These are phyloP conservation scores for Marchantia polymorpha DNA, from an alignment of 225 moss, liverwort and hornwort species.

Conservation along the genomic window DNA sequence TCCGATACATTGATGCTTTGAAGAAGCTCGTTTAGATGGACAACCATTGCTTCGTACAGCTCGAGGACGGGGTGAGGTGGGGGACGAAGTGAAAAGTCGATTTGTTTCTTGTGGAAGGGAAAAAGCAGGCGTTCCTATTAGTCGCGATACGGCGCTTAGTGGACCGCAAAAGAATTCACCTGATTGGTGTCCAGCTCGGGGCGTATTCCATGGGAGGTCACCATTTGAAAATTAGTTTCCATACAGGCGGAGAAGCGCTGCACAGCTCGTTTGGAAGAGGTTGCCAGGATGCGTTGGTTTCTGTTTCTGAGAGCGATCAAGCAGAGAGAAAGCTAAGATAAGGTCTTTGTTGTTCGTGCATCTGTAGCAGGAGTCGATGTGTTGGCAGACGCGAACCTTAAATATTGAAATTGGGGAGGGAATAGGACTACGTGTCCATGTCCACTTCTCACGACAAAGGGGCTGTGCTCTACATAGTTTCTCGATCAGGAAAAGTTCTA, in stretches of 20 bases:
- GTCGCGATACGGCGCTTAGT: not conserved
- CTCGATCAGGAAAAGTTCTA: constrained; percentile 46
- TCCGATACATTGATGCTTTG: not conserved
- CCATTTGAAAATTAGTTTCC: not conserved
- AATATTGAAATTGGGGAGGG: not conserved
- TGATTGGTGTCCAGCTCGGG: too few relatives aligned
- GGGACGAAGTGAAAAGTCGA: not conserved
- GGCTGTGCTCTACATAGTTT: constrained; percentile 45
- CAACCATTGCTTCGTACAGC: not conserved
- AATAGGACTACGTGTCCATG: constrained; percentile 35
- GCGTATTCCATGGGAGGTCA: not conserved
- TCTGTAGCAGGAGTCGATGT: constrained; percentile 4
- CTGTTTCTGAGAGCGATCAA: too few relatives aligned
- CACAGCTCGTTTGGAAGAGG: not conserved
- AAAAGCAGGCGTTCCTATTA: not conserved
- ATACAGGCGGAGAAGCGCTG: not conserved
- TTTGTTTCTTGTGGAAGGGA: not conserved
- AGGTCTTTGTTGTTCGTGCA: not conserved
- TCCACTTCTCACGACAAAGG: constrained; percentile 33
- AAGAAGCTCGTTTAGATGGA: not conserved
- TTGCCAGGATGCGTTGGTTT: not conserved
- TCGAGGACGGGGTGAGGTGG: not conserved
- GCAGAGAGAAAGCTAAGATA: not conserved
- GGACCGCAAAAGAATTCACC: not conserved
- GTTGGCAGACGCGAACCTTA: not conserved